Conservation (phyloP, 495 filamentous ascomycete genomes). For the Hyphodiscus hymeniophilus region DNA sequence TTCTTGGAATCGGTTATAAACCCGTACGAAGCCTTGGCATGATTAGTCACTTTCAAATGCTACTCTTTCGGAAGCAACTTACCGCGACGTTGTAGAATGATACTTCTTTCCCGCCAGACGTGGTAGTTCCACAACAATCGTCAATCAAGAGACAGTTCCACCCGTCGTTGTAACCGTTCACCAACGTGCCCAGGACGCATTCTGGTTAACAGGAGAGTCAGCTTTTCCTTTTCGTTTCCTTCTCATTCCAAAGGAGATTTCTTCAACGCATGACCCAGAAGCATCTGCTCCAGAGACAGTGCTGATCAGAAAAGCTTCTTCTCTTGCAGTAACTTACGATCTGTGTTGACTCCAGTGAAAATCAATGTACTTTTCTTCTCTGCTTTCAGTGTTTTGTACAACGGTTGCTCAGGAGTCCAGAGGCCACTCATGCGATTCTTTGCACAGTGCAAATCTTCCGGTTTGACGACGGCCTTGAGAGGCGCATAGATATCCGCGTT, state of each 20-base stretch:
- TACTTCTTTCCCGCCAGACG: slow-evolving; percentile 25
- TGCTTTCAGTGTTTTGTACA: slow-evolving; percentile 23
- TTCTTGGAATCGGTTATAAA: slow-evolving; percentile 19
- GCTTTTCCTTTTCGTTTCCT: no score
- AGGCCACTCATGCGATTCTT: slow-evolving; percentile 52
- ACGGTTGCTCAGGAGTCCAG: slow-evolving; percentile 32
- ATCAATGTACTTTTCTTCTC: slow-evolving; percentile 39
- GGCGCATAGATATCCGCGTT: slow-evolving; percentile 42
- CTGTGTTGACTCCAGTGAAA: slow-evolving; percentile 51
- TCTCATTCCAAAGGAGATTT: no score
- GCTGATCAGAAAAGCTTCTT: no score
- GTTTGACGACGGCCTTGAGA: slow-evolving; percentile 27
- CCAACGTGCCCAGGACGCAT: slow-evolving; percentile 46
- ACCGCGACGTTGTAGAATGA: slow-evolving; percentile 26
- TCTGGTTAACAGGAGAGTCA: no score
- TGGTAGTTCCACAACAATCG: slow-evolving; percentile 45
- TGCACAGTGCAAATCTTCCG: slow-evolving; percentile 41
- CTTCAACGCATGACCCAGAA: no score
- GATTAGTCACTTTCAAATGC: not conserved
- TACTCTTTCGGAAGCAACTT: slow-evolving; percentile 11
- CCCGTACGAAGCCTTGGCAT: slow-evolving; percentile 14
- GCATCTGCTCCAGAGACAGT: no score
- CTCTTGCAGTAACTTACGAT: no score
- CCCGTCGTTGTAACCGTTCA: slow-evolving; percentile 43
- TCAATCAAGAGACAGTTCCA: slow-evolving; percentile 48